Percentiles rank a stretch among this genome's conserved stretches.
phyloP scores from a whole-genome alignment of 73 alveolate genomes.

The Paramecium biaurelia region DNA sequence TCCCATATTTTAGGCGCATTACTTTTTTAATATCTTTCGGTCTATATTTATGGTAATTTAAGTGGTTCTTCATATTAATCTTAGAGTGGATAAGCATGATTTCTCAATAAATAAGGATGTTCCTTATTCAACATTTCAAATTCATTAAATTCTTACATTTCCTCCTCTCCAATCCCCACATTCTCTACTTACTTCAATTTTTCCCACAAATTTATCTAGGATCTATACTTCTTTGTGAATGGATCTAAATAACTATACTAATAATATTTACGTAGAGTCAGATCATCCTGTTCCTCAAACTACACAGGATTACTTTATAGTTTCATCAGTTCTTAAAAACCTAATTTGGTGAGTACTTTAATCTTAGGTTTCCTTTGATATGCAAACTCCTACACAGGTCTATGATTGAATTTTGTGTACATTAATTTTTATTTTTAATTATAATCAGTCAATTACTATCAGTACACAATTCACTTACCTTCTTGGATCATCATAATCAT shows the following conservation, averaged over 20 bases:
- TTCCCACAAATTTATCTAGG: background rate
- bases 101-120: background rate
- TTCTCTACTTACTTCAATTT: background rate
- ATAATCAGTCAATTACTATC: background rate
- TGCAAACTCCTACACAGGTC: background rate
- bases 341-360: background rate
- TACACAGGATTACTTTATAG: background rate
- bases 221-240: background rate
- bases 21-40: background rate
- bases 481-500: background rate
- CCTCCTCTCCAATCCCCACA: background rate
- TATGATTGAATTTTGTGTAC: background rate
- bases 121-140: background rate
- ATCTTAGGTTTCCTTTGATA: background rate
- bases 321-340: background rate
- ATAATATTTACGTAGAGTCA: background rate
- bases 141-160: background rate
- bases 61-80: background rate
- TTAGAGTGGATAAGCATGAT: slow-evolving; percentile 10
- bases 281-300: background rate
- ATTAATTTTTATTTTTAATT: background rate
- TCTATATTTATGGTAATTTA: background rate
- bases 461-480: background rate
- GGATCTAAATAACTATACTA: background rate
- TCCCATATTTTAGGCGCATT: background rate